Base-by-base conservation (phyloP, 176 grass and related monocot species). In the Echinochloa phyllopogon region DNA sequence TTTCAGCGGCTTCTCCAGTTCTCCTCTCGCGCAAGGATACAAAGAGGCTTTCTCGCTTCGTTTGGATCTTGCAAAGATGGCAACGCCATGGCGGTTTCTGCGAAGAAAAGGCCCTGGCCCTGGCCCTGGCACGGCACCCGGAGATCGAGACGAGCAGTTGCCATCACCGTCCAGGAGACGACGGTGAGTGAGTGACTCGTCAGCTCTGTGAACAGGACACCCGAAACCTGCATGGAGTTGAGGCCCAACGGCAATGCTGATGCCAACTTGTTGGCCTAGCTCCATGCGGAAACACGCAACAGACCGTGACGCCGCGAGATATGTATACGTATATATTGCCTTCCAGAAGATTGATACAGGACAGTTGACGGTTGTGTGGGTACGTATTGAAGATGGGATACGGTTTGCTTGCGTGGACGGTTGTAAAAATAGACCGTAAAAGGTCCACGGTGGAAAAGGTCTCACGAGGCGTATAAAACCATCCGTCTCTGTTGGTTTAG, bases 211-310 rank as follows among this genome's bases (percentile, higher is more conserved):
- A 40, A 64, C 60, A 6, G 60, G 53, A 39, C 3, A 23, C 83
- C 53, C 3, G 27, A 52, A 79, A 65, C 17, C 47, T 43, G 85
- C 59, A 57, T 20, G 85, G 58, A 56, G 57, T 37, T 45, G 84
- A 82, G 70, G 6, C 25, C 70, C 60, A 48, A 20, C 61, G 50
- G 16, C 56, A 75, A 10, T 41, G 86, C 86, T 82, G 86, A 87
- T 76, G 78, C 14, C 78, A 82, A 59, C 70, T 1, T 60, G 20
- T 1, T 60, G 20, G 49, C 23, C 36, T 16, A 59, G 37, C 78
- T 29, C 25, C 24, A 41, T 60, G 56, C 39, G 71, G 71, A 59
- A 87, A 41, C 57, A 27, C 50, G 1, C 71, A 76, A 68, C 78
- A 29, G 50, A 50, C 50, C 41, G 36, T 82, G 71, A 69, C 48